Base-by-base conservation (phyloP, 78 protist genomes). In the Emiliania huxleyi region DNA sequence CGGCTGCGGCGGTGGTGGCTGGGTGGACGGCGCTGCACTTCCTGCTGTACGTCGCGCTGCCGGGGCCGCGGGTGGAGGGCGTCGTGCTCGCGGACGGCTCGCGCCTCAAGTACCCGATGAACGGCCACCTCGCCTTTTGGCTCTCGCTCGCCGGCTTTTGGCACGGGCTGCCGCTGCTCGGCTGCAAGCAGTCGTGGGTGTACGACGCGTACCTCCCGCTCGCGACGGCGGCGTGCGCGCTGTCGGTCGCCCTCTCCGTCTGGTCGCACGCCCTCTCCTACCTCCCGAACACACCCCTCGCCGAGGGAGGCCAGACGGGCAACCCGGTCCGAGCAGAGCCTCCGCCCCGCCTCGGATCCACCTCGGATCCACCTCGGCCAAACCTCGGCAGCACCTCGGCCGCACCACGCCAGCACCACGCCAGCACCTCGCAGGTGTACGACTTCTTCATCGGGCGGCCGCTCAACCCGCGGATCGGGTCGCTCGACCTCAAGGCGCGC, bases 361-460 rank as follows among this genome's bases (percentile, higher is more conserved):
- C n/a, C n/a, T n/a, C n/a, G n/a, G n/a, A n/a, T n/a, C n/a, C n/a
- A n/a, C n/a, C n/a, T n/a, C n/a, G n/a, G n/a, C n/a, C n/a, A n/a
- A n/a, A n/a, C n/a, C n/a, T n/a, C n/a, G n/a, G n/a, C n/a, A n/a
- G n/a, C n/a, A n/a, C n/a, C n/a, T n/a, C n/a, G n/a, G n/a, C n/a
- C n/a, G n/a, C n/a, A n/a, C n/a, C n/a, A n/a, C n/a, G n/a, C n/a
- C n/a, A n/a, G n/a, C n/a, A n/a, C n/a, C n/a, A n/a, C n/a, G n/a
- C n/a, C n/a, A n/a, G n/a, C n/a, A n/a, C n/a, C n/a, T n/a, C n/a
- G n/a, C n/a, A n/a, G n/a, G n/a, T n/a, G n/a, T 96, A 97, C 92
- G 97, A 97, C 93, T 95, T 95, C 91, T 97, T 91, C 93, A 94
- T 97, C 89, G 98, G 98, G 29, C 95, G 95, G 81, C 98, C 95